phyloP scores from a whole-genome alignment of 805 yeast species.

The Kodamaea fukazawae region DNA sequence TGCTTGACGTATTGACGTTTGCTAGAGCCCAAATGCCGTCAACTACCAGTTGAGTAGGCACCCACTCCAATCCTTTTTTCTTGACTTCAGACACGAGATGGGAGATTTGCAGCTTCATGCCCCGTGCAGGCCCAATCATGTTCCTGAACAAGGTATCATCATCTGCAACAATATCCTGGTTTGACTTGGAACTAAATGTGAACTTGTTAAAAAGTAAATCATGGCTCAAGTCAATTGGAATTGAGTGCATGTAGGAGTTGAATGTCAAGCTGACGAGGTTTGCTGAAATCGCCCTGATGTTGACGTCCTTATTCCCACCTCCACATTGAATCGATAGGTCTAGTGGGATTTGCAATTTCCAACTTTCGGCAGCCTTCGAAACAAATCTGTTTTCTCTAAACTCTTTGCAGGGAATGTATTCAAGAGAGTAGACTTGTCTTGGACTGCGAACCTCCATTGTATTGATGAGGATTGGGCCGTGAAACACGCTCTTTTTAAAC shows the following conservation, averaged over 20 bases:
- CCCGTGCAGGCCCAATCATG: no score
- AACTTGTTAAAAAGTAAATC: conserved; percentile 28
- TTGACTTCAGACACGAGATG: no score
- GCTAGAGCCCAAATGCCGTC: no score
- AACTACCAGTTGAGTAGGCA: no score
- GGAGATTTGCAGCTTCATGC: no score
- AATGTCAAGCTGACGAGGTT: conserved; percentile 31
- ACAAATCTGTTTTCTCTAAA: background rate
- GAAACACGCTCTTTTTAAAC: conserved; percentile 4
- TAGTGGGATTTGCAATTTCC: conserved; percentile 29
- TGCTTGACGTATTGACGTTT: no score
- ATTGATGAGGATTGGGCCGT: conserved; percentile 6
- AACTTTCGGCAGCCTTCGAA: conserved; percentile 9
- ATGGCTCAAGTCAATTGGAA: conserved; percentile 39
- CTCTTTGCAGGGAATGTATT: conserved; percentile 23
- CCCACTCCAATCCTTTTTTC: no score
- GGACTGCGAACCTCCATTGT: conserved; percentile 10
- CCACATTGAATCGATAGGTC: conserved; percentile 9
- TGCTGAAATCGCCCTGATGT: conserved; percentile 18
- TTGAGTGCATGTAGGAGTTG: conserved; percentile 21
- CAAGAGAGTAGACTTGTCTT: conserved; percentile 4
- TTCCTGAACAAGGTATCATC: no score
- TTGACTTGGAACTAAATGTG: no score
- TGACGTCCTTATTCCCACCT: conserved; percentile 4
- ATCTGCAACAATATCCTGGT: no score